phyloP scores from a whole-genome alignment of 2,329 filamentous ascomycete species.

The Plectosphaerella cucumerina region DNA sequence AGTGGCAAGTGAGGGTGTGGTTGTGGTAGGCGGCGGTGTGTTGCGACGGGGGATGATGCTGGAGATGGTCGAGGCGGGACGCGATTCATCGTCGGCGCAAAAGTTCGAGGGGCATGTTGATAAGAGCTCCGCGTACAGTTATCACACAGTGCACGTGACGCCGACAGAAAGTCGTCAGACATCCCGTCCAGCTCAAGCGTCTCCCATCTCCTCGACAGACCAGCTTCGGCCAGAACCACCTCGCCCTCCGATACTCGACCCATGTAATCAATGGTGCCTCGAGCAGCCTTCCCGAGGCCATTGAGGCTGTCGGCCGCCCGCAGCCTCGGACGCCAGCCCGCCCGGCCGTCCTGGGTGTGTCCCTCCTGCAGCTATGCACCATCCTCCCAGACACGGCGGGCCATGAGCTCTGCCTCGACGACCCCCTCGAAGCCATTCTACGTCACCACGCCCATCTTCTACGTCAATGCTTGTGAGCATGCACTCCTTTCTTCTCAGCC shows the following conservation, averaged over 20 bases:
- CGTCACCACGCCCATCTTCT: conserved; percentile 95
- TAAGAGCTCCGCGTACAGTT: conserved; percentile 3
- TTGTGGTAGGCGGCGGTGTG: too few species aligned
- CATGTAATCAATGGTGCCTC: neutral
- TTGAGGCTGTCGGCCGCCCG: conserved; percentile 6
- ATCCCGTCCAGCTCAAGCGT: too few species aligned
- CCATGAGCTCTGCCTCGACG: conserved; percentile 15
- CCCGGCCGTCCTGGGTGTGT: conserved; percentile 20
- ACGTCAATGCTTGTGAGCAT: conserved; percentile 83
- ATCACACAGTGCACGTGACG: neutral
- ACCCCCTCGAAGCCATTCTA: conserved; percentile 73
- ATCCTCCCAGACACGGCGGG: conserved; percentile 18
- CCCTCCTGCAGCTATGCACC: conserved; percentile 20
- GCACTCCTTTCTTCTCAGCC: neutral
- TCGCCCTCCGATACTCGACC: neutral
- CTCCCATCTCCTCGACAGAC: too few species aligned
- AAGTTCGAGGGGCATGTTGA: neutral
- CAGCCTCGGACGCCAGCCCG: neutral
- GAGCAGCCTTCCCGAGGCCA: conserved; percentile 4
- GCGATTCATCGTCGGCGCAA: neutral
- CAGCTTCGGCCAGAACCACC: neutral
- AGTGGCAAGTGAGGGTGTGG: too few species aligned
- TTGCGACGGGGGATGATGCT: too few species aligned
- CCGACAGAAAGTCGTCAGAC: neutral
- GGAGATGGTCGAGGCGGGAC: too few species aligned